Percentiles rank a stretch among this genome's conserved stretches.
Evolutionary conservation across 169 alveolate species (phyloP).

Genomic region (Plasmodium vinckei): DNA sequence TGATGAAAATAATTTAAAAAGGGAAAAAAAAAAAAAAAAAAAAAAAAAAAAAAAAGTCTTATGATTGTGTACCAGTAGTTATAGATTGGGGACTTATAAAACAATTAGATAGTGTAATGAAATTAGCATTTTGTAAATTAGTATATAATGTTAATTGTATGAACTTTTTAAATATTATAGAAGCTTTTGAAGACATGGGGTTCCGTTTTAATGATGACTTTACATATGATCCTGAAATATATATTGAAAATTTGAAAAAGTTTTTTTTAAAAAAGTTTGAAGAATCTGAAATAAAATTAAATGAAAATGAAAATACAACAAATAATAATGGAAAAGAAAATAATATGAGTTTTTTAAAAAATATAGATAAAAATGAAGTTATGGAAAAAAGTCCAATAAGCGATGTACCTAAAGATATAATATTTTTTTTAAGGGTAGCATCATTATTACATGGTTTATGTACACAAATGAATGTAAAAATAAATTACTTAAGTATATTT

Average conservation of each 20-base stretch:
- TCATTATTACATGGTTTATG: slow-evolving; percentile 89
- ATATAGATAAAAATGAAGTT: slow-evolving; percentile 60
- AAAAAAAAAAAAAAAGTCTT: slow-evolving; percentile 3
- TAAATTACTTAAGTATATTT: slow-evolving; percentile 85
- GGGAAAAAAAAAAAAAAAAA: background rate
- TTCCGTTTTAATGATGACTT: slow-evolving; percentile 83
- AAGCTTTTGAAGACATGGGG: slow-evolving; percentile 91
- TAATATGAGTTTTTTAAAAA: slow-evolving; percentile 39
- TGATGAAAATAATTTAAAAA: background rate
- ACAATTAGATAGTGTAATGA: slow-evolving; percentile 81
- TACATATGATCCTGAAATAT: slow-evolving; percentile 88
- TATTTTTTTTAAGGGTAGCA: slow-evolving; percentile 87
- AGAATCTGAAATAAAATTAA: slow-evolving; percentile 34
- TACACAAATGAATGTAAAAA: slow-evolving; percentile 82
- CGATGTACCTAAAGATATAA: slow-evolving; percentile 88
- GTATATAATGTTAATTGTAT: slow-evolving; percentile 84
- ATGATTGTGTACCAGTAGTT: slow-evolving; percentile 81
- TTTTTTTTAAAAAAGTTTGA: slow-evolving; percentile 80
- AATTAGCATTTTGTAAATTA: slow-evolving; percentile 86
- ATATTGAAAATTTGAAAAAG: slow-evolving; percentile 86
- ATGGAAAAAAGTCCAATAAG: slow-evolving; percentile 81
- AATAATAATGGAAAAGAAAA: slow-evolving; percentile 9
- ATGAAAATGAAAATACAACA: background rate
- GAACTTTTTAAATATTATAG: slow-evolving; percentile 87
- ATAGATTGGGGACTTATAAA: slow-evolving; percentile 90